A percentile compares a stretch with the other conserved stretches of the same genome.
Evolutionary conservation across 1,284 basidiomycete species (phyloP).

Genomic region (Xerocomus cyaneibrunnescens): DNA sequence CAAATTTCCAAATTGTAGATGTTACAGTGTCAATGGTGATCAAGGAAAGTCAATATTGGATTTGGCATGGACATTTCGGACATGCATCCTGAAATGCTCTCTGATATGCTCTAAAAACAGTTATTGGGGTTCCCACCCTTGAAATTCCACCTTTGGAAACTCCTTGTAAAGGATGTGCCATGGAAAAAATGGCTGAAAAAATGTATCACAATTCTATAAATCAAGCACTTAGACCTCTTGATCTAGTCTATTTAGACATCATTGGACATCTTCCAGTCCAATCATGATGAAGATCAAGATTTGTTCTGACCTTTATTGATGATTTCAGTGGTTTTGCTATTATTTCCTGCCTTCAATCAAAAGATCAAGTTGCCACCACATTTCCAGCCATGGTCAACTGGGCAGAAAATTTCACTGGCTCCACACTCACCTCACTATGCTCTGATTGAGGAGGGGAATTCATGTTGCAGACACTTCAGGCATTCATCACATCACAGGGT

Average conservation of each 20-base stretch:
- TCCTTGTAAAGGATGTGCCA: too few relatives aligned
- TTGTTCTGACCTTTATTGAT: background rate
- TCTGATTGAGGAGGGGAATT: background rate
- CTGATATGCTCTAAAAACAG: too few relatives aligned
- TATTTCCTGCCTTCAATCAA: background rate
- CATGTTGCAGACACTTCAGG: background rate
- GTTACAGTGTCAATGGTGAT: too few relatives aligned
- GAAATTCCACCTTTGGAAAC: too few relatives aligned
- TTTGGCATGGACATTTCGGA: too few relatives aligned
- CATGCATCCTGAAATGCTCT: too few relatives aligned
- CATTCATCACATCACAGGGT: background rate
- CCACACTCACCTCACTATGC: background rate
- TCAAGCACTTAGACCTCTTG: too few relatives aligned
- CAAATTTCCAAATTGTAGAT: too few relatives aligned
- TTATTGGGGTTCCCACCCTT: too few relatives aligned
- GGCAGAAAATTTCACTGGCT: background rate
- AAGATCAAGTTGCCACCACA: background rate
- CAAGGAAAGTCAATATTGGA: too few relatives aligned
- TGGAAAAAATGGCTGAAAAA: too few relatives aligned
- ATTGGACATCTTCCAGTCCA: background rate
- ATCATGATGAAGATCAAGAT: background rate
- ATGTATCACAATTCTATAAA: too few relatives aligned
- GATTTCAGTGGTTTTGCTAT: background rate
- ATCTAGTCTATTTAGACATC: background rate
- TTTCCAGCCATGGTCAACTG: background rate